A percentile compares a stretch with the other conserved stretches of the same genome.
Evolutionary conservation across 2,329 filamentous ascomycete species (phyloP).

Genomic region (Penicillium sp.): DNA sequence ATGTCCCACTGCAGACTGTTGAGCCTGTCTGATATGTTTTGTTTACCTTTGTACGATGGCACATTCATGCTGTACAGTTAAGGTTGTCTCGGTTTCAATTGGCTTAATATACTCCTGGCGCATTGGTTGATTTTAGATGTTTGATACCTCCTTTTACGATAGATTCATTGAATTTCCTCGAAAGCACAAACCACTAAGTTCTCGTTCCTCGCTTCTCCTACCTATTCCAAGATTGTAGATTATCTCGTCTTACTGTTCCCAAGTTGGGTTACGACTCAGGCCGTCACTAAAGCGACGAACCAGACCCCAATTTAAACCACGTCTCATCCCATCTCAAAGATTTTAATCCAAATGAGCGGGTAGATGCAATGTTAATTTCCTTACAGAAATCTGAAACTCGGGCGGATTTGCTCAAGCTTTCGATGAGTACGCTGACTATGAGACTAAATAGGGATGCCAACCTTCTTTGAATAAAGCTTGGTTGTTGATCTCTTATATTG

Average conservation of each 20-base stretch:
- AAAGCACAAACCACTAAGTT: neutral
- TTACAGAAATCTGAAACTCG: slow-evolving; percentile 9
- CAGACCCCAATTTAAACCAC: neutral
- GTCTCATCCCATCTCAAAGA: neutral
- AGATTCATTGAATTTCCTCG: slow-evolving; percentile 1
- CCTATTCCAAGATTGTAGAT: neutral
- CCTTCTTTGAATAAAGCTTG: neutral
- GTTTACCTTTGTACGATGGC: neutral
- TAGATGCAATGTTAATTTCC: slow-evolving; percentile 25
- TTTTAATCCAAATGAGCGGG: slow-evolving; percentile 8
- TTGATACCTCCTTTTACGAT: slow-evolving; percentile 17
- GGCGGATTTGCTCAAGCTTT: slow-evolving; percentile 4
- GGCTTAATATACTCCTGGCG: slow-evolving; percentile 1
- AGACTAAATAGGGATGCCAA: slow-evolving; percentile 25
- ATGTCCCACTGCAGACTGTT: slow-evolving; percentile 45
- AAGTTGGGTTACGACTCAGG: neutral
- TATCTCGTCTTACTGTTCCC: neutral
- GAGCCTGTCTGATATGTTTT: slow-evolving; percentile 30
- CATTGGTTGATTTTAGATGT: slow-evolving; percentile 2
- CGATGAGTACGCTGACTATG: slow-evolving; percentile 2
- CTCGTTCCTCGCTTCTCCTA: neutral
- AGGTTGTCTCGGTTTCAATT: neutral
- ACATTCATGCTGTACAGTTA: neutral
- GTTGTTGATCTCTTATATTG: neutral
- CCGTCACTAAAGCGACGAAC: neutral